These are phyloP conservation scores for Leccinum brunneo-olivaceum DNA, from an alignment of 1,284 basidiomycete genomes.

Conservation along the genomic window DNA sequence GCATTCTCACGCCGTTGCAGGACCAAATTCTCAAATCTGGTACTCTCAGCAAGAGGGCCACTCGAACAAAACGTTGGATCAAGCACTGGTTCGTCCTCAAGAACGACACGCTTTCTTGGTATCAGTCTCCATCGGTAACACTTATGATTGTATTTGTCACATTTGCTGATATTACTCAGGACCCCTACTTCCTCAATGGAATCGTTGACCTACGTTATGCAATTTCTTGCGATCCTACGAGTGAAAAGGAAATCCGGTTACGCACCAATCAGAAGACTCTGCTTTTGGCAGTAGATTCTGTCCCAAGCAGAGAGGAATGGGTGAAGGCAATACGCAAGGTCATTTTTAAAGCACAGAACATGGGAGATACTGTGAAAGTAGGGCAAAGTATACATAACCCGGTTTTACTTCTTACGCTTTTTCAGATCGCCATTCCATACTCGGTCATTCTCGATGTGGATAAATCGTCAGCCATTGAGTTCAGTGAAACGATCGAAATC, in stretches of 20 bases:
- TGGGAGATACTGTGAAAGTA: slow-evolving; percentile 91
- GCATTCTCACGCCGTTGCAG: slow-evolving; percentile 34
- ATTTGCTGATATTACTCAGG: slow-evolving; percentile 38
- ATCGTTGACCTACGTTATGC: slow-evolving; percentile 92
- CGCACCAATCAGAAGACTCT: slow-evolving; percentile 77
- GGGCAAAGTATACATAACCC: slow-evolving; percentile 5
- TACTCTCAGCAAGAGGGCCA: slow-evolving; percentile 76
- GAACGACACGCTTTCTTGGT: slow-evolving; percentile 93
- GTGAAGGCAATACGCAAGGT: slow-evolving; percentile 86
- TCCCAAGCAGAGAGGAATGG: slow-evolving; percentile 84
- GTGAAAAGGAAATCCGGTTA: slow-evolving; percentile 71
- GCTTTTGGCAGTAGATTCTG: slow-evolving; percentile 70
- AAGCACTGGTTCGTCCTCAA: slow-evolving; percentile 93
- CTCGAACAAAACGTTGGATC: slow-evolving; percentile 81
- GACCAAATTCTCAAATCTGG: slow-evolving; percentile 86
- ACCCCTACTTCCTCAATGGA: slow-evolving; percentile 95
- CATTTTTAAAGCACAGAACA: slow-evolving; percentile 93
- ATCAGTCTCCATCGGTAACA: slow-evolving; percentile 78
- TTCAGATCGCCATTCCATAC: slow-evolving; percentile 89
- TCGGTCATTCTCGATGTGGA: slow-evolving; percentile 86
- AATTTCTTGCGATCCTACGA: slow-evolving; percentile 74
- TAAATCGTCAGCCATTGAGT: slow-evolving; percentile 82
- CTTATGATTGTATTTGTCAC: slow-evolving; percentile 6
- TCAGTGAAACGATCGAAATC: slow-evolving; percentile 90
- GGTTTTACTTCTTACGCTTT: slow-evolving; percentile 10